A percentile compares a stretch with the other conserved stretches of the same genome.
These are phyloP conservation scores for Wallacemonas collosoma DNA, from an alignment of 208 protist genomes.

Conservation along the genomic window DNA sequence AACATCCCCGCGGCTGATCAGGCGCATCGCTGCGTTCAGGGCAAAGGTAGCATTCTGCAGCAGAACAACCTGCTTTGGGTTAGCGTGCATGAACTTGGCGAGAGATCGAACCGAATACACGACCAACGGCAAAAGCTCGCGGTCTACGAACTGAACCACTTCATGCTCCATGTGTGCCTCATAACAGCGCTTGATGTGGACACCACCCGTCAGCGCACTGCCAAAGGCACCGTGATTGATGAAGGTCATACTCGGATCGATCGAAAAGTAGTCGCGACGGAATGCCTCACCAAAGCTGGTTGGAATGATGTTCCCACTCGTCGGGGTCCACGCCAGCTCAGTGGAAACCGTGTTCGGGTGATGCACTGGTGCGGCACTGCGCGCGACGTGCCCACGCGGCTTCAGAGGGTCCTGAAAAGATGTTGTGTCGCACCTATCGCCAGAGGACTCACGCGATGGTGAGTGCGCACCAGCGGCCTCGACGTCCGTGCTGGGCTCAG, in stretches of 20 bases:
- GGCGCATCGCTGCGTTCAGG: constrained; percentile 83
- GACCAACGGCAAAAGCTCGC: constrained; percentile 83
- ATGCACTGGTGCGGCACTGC: background rate
- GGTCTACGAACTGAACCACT: constrained; percentile 88
- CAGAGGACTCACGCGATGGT: background rate
- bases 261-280: constrained; percentile 61
- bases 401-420: background rate
- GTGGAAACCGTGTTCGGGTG: background rate
- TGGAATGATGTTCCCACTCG: background rate
- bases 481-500: background rate
- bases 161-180: constrained; percentile 76
- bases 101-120: constrained; percentile 79
- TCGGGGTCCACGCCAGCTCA: background rate
- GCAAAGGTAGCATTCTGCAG: constrained; percentile 90
- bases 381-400: background rate
- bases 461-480: constrained; percentile 9
- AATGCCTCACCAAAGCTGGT: constrained; percentile 55
- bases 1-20: constrained; percentile 71
- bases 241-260: constrained; percentile 76
- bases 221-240: constrained; percentile 95
- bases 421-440: background rate
- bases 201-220: constrained; percentile 57
- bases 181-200: constrained; percentile 79
- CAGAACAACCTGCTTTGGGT: constrained; percentile 81
- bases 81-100: constrained; percentile 68